Evolutionary conservation across 441 rosid species (phyloP).

Genomic region (Erodium trifolium): DNA sequence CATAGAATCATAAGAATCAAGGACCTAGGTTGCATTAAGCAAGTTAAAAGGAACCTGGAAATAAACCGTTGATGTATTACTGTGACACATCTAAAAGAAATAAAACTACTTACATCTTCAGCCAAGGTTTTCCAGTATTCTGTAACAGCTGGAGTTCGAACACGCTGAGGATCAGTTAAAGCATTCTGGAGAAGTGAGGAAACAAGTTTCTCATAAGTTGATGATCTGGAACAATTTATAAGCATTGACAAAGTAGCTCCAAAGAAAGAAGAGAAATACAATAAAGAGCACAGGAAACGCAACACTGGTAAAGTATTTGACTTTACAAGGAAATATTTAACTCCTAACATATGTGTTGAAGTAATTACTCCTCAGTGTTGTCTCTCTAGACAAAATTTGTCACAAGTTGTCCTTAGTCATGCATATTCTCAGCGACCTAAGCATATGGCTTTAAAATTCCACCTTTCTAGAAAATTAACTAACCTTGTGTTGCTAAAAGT

Average conservation of each 20-base stretch:
- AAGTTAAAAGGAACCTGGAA: constrained; percentile 2
- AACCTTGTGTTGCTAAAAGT: not conserved
- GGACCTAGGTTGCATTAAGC: not conserved
- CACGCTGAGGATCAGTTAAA: constrained; percentile 80
- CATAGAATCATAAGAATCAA: not conserved
- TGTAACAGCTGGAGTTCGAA: constrained; percentile 70
- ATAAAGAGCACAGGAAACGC: not conserved
- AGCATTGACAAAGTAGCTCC: constrained; percentile 6
- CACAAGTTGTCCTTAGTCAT: not conserved
- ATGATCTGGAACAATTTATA: constrained; percentile 8
- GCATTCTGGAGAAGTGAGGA: constrained; percentile 54
- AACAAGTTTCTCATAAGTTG: constrained; percentile 11
- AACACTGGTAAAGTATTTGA: not conserved
- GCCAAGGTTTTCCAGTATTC: constrained; percentile 98
- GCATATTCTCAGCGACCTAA: not conserved
- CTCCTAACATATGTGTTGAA: not conserved
- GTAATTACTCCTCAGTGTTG: constrained; percentile 2
- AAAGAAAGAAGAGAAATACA: not conserved
- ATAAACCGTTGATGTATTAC: not conserved
- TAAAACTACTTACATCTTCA: constrained; percentile 63
- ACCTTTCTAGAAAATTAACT: not conserved
- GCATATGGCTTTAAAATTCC: not conserved
- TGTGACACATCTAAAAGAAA: not conserved
- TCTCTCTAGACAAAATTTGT: not conserved
- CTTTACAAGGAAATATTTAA: not conserved